Evolutionary conservation across 768 basidiomycete species (phyloP), one percentile per base, ranked within the genome.

Genomic region (Boletus reticuloceps): DNA sequence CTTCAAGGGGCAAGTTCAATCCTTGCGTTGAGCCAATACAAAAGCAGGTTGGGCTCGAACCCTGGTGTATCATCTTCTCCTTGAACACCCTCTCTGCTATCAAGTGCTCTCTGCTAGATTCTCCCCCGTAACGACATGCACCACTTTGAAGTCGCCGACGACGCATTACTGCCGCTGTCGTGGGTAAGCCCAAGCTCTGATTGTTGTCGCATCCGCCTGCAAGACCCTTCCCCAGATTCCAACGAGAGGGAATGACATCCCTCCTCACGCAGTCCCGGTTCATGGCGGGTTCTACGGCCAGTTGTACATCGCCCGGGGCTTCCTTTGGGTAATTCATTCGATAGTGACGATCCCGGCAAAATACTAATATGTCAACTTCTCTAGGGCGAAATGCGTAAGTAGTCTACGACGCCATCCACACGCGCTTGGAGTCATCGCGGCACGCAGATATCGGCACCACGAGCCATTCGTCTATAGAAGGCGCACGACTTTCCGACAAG

Each of bases 341-440:
- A 40, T 34, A 20, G 27, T 17, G 31, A 16, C 39, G 20, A 46
- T 47, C 40, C 25, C 44, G 14, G 20, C n/a, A 2, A 22, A n/a
- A 31, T 39, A 22, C 58, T 65, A 31, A 66, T 20, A 2, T 9
- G 6, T 34, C 43, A 43, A 6, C 8, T 29, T 20, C 13, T 22
- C 2, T 29, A 67, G 65, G 63, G 58, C 36, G 63, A 67, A 54
- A 54, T 52, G 13, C 41, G 66, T 68, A 42, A 36, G 63, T 56
- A 19, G 19, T 22, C 29, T n/a, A 29, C 22, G 13, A 8, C 11
- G 3, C 14, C 6, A 3, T 32, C 4, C 8, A 2, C 38, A 11
- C 7, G 10, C 17, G 12, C 16, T 19, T 27, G 37, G 1, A 40
- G 20, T 47, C 3, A 54, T 17, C 10, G 51, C 13, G 36, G 39